These are phyloP conservation scores for Endothia cerciana DNA, from an alignment of 2,329 filamentous ascomycete species.

Conservation along the genomic window DNA sequence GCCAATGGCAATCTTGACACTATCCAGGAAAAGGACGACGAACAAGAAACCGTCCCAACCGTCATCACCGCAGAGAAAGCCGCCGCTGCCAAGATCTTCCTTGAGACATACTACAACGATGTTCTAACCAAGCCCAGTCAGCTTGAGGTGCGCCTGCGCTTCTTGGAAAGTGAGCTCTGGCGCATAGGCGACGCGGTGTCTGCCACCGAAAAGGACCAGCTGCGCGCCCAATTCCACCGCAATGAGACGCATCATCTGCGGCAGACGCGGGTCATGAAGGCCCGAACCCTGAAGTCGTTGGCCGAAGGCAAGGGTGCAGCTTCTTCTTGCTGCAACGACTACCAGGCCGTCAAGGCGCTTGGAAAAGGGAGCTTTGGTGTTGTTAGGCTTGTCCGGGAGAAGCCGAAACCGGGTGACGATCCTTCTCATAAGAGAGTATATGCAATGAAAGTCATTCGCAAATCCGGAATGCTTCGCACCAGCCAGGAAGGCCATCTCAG, in stretches of 20 bases:
- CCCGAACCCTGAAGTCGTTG: slow-evolving; percentile 49
- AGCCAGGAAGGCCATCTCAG: slow-evolving; percentile 91
- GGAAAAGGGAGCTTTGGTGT: slow-evolving; percentile 96
- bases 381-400: slow-evolving; percentile 82
- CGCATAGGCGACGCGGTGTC: slow-evolving; percentile 53
- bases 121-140: slow-evolving; percentile 61
- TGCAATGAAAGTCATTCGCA: slow-evolving; percentile 97
- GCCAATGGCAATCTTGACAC: slow-evolving; percentile 37
- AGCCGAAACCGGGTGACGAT: slow-evolving; percentile 36
- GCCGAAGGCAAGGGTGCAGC: slow-evolving; percentile 14
- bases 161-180: slow-evolving; percentile 68
- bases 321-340: slow-evolving; percentile 53
- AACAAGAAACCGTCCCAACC: slow-evolving; percentile 37
- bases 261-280: slow-evolving; percentile 71
- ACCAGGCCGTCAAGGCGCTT: slow-evolving; percentile 79
- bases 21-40: slow-evolving; percentile 41
- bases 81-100: slow-evolving; percentile 80
- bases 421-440: slow-evolving; percentile 64
- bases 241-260: slow-evolving; percentile 78
- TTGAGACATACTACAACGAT: slow-evolving; percentile 84
- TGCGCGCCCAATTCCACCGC: slow-evolving; percentile 62
- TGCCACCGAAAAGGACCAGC: slow-evolving; percentile 55
- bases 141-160: slow-evolving; percentile 62
- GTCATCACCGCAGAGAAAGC: slow-evolving; percentile 73
- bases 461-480: slow-evolving; percentile 88